Evolutionary conservation across 257 asterid genomes (phyloP).

Genomic region (Solanum chiquidenum): DNA sequence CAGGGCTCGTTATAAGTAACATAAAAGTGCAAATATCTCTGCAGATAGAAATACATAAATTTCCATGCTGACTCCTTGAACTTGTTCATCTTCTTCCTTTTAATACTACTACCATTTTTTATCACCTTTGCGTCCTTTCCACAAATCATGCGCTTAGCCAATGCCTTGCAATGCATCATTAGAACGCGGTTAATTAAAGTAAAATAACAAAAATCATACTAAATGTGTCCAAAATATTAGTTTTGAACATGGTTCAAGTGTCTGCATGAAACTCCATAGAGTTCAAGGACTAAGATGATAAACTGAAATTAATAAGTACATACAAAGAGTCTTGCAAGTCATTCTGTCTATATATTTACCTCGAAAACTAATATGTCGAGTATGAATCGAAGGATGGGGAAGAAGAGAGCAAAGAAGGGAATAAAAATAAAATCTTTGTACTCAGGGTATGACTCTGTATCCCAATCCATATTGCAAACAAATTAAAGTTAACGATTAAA

Average conservation of each 20-base stretch:
- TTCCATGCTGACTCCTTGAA: slow-evolving; percentile 35
- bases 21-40: slow-evolving; percentile 13
- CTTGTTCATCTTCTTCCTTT: slow-evolving; percentile 10
- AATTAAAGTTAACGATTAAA: background rate
- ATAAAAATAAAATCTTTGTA: slow-evolving; percentile 10
- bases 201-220: background rate
- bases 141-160: slow-evolving; percentile 3
- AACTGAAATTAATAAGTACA: too few relatives aligned
- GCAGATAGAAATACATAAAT: slow-evolving; percentile 14
- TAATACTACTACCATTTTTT: background rate
- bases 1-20: slow-evolving; percentile 25
- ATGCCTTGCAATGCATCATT: slow-evolving; percentile 3
- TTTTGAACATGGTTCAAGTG: background rate
- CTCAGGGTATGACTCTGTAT: slow-evolving; percentile 8
- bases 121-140: background rate
- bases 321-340: background rate
- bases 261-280: background rate
- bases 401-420: background rate
- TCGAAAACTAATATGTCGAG: slow-evolving; percentile 13
- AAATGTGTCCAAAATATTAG: background rate
- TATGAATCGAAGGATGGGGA: slow-evolving; percentile 7
- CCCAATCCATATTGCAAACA: slow-evolving; percentile 1
- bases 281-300: accelerated
- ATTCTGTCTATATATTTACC: background rate
- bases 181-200: background rate